Conservation (phyloP, 2,329 filamentous ascomycete species). For the Xylariales sp. region DNA sequence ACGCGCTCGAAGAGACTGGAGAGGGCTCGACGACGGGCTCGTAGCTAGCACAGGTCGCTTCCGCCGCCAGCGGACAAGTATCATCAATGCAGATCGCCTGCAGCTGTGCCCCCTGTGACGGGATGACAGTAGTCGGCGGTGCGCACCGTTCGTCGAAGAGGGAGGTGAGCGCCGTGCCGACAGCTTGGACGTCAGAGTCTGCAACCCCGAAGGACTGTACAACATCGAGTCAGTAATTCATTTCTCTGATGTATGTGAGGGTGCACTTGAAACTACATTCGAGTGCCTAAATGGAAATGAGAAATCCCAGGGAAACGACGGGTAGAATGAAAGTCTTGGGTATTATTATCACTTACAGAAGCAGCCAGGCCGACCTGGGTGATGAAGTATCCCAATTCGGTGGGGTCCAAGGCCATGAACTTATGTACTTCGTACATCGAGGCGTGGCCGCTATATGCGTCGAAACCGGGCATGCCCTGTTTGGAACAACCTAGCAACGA, state of each 20-base stretch:
- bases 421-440: conserved; percentile 67
- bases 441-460: conserved; percentile 58
- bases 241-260: not conserved
- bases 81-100: conserved; percentile 67
- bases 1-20: conserved; percentile 27
- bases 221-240: not conserved
- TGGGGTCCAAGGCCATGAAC: conserved; percentile 67
- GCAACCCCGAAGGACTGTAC: conserved; percentile 66
- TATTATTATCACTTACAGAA: conserved; percentile 40
- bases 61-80: conserved; percentile 60
- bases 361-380: conserved; percentile 67
- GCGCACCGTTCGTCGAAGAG: conserved; percentile 66
- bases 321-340: too few relatives aligned
- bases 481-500: conserved; percentile 65
- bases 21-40: conserved; percentile 45
- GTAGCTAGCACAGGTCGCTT: conserved; percentile 61
- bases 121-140: conserved; percentile 58
- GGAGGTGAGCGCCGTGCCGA: conserved; percentile 61
- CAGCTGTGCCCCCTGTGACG: conserved; percentile 58
- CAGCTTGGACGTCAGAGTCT: conserved; percentile 60
- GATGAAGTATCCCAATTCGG: conserved; percentile 69
- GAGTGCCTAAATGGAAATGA: not conserved
- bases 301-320: not conserved
- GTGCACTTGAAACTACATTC: not conserved
- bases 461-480: conserved; percentile 62